Base-by-base conservation (phyloP, 345 rosid genomes). In the Brassica juncea region DNA sequence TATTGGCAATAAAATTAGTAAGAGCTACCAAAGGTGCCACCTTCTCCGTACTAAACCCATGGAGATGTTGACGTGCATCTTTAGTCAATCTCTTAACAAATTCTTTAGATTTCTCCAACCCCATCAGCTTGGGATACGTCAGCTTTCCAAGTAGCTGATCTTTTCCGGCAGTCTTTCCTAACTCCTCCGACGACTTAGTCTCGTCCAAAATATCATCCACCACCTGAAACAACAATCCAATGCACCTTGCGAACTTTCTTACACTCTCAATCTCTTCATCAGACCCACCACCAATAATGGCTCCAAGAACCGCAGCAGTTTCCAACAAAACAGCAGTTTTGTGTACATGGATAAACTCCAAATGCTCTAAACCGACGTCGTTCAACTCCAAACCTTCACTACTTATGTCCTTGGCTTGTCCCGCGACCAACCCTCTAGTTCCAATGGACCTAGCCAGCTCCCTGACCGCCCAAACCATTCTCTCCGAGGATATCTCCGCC, bases 321-420 rank as follows among this genome's bases (percentile, higher is more conserved):
- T 94, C 99, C 14, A 94, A 83, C 78, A 94, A 77, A 60, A 85
- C 91, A 1, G 94, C 97, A 0, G 97, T 91, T 81, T 94, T 94
- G 74, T 91, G 97, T 2, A 90, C 79, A 68, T 94, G 99, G 37
- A 92, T 94, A 77, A 86, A 94, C 77, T 94, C 99, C 34, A 94
- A 86, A 60, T 84, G 88, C 68, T 92, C 83, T 47, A 94, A 67
- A 1, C 89, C 92, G 49, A 85, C 87, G 1, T 82, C 84, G n/a
- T 72, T 42, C 68, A 78, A 9, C 9, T 71, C 59, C 8, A 84
- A 19, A 8, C 95, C 91, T 74, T 92, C 99, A 14, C 94, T 91
- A 19, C 55, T 69, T 71, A 94, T 84, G 76, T 92, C 97, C 77
- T 88, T 88, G 2, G 94, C 94, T 73, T 94, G 97, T 60, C 99